A percentile compares a stretch with the other conserved stretches of the same genome.
phyloP scores from a whole-genome alignment of 768 basidiomycete species.

The Rhizopogon salebrosus region DNA sequence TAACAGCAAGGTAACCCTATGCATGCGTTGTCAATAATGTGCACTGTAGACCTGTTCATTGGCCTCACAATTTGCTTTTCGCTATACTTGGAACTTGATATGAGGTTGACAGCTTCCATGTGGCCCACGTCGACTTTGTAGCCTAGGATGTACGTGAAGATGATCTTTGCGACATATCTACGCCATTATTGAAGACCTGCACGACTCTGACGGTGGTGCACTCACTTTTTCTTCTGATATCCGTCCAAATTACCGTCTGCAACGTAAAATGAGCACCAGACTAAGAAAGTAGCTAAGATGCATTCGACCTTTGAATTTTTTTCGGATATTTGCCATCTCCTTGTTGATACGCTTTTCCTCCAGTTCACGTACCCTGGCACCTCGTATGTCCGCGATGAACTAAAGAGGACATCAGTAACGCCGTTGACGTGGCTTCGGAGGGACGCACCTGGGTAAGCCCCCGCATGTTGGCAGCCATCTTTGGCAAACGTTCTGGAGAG shows the following conservation, averaged over 20 bases:
- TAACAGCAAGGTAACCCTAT: conserved; percentile 96
- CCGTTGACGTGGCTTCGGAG: not conserved
- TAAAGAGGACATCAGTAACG: conserved; percentile 23
- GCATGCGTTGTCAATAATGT: not conserved
- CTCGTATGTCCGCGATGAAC: conserved; percentile 99
- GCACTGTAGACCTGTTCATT: not conserved
- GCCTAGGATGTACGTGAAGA: conserved; percentile 98
- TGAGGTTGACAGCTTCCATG: conserved; percentile 98
- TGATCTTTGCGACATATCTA: conserved; percentile 97
- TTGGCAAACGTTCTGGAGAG: not conserved
- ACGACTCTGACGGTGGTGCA: conserved; percentile 9
- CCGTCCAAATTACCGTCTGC: conserved; percentile 82
- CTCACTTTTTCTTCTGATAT: conserved; percentile 90
- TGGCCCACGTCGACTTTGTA: conserved; percentile 99
- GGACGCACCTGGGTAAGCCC: conserved; percentile 81
- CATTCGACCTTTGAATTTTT: conserved; percentile 88
- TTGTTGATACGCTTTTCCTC: conserved; percentile 99
- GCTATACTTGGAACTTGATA: conserved; percentile 91
- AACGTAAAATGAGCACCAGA: conserved; percentile 5
- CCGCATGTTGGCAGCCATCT: conserved; percentile 88
- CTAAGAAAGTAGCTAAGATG: conserved; percentile 5
- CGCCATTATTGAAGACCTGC: conserved; percentile 2
- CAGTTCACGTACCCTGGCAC: conserved; percentile 91
- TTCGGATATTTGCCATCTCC: conserved; percentile 99
- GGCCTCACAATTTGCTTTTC: conserved; percentile 94